Conservation (phyloP, 129 eudicot species). For the Mikania micrantha region DNA sequence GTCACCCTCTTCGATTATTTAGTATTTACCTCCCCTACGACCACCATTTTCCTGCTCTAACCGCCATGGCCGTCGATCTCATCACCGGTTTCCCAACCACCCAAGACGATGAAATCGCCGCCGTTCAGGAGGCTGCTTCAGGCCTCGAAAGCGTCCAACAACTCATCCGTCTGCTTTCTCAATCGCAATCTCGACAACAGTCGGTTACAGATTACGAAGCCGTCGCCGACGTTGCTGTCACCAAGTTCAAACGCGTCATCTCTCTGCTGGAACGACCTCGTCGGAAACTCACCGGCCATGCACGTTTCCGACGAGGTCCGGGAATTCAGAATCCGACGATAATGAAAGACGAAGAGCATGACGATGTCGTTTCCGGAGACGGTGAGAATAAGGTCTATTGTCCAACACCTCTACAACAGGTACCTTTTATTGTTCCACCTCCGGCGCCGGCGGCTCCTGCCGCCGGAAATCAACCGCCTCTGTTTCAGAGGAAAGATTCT, state of each 20-base stretch:
- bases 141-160: slow-evolving; percentile 79
- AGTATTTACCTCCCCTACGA: slow-evolving; percentile 14
- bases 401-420: slow-evolving; percentile 75
- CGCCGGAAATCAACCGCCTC: slow-evolving; percentile 1
- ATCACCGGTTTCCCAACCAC: slow-evolving; percentile 40
- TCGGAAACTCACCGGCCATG: slow-evolving; percentile 63
- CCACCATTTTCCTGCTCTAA: background rate
- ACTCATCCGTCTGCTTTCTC: slow-evolving; percentile 48
- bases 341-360: background rate
- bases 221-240: slow-evolving; percentile 67
- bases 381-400: slow-evolving; percentile 48
- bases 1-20: slow-evolving; percentile 11
- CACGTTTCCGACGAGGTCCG: slow-evolving; percentile 84
- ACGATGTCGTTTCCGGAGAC: slow-evolving; percentile 12
- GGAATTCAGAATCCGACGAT: background rate
- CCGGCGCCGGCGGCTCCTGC: background rate
- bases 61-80: slow-evolving; percentile 68
- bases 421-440: slow-evolving; percentile 45
- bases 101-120: slow-evolving; percentile 32
- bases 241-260: slow-evolving; percentile 65
- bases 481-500: slow-evolving; percentile 35
- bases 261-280: slow-evolving; percentile 58
- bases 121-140: slow-evolving; percentile 69
- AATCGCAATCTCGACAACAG: slow-evolving; percentile 19
- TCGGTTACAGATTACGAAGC: slow-evolving; percentile 38